Evolutionary conservation across 164 flowering plant species (phyloP).

Genomic region (Tetracentron sinense): DNA sequence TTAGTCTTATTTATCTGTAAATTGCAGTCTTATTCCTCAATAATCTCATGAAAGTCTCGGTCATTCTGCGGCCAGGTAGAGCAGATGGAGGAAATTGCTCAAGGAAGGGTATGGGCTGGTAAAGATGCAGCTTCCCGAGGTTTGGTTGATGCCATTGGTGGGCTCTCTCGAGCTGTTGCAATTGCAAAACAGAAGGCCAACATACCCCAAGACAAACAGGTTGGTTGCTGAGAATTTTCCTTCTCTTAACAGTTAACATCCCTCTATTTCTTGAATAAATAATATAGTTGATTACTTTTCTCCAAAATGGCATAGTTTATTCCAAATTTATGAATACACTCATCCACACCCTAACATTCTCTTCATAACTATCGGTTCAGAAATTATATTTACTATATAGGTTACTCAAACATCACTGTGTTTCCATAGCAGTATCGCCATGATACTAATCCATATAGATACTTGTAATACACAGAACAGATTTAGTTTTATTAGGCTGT

Average conservation of each 20-base stretch:
- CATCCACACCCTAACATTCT: not conserved
- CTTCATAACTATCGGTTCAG: not conserved
- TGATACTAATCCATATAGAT: not conserved
- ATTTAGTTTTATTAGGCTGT: not conserved
- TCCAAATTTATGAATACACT: not conserved
- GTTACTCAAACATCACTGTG: not conserved
- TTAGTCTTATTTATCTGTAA: conserved; percentile 2
- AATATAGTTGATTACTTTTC: not conserved
- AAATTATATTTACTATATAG: too few species aligned
- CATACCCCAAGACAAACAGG: conserved; percentile 61
- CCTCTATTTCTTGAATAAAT: not conserved
- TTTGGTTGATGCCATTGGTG: conserved; percentile 93
- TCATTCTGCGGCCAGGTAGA: conserved; percentile 48
- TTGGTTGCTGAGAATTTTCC: not conserved
- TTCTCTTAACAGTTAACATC: too few species aligned
- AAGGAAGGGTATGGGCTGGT: conserved; percentile 97
- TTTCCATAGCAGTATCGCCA: not conserved
- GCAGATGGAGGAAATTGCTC: conserved; percentile 87
- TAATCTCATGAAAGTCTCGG: not conserved
- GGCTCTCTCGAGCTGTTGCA: conserved; percentile 84
- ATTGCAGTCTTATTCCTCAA: not conserved
- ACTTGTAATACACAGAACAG: not conserved
- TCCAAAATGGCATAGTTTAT: not conserved
- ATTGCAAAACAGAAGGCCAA: conserved; percentile 88
- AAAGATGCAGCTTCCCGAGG: conserved; percentile 87